phyloP scores from a whole-genome alignment of 331 rosid species.

The Quercus lobata region DNA sequence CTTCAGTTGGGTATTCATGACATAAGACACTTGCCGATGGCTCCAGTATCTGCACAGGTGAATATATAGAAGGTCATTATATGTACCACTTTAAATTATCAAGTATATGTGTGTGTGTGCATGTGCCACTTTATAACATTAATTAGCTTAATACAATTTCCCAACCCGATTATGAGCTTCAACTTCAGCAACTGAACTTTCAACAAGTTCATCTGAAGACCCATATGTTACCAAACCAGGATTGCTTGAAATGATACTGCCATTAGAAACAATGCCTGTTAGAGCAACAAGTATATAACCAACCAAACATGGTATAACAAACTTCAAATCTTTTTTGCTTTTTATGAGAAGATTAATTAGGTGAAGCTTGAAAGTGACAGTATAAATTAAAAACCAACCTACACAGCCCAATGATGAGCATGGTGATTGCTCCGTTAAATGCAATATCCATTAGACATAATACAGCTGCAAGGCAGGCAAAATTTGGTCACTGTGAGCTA shows the following conservation, averaged over 20 bases:
- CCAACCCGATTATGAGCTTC: constrained; percentile 25
- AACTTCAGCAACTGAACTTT: constrained; percentile 2
- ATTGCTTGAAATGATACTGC: constrained; percentile 42
- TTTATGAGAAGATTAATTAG: not conserved
- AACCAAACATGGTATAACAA: not conserved
- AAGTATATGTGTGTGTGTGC: no score
- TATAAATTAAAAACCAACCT: constrained; percentile 24
- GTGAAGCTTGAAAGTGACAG: not conserved
- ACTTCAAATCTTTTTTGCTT: not conserved
- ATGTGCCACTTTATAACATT: not conserved
- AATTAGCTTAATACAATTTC: not conserved
- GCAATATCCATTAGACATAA: constrained; percentile 12
- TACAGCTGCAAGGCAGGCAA: constrained; percentile 26
- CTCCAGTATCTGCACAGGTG: constrained; percentile 16
- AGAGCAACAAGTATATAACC: not conserved
- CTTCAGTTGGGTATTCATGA: not conserved
- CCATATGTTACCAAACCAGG: constrained; percentile 32
- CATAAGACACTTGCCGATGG: constrained; percentile 8
- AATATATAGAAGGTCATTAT: not conserved
- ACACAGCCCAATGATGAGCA: constrained; percentile 37
- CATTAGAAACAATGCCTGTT: not conserved
- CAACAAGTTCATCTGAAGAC: constrained; percentile 6
- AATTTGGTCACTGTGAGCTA: no score
- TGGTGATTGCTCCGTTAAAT: constrained; percentile 30
- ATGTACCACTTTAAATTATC: no score